These are phyloP conservation scores for Graphilbum sp. DNA, from an alignment of 2,329 filamentous ascomycete species.

Conservation along the genomic window DNA sequence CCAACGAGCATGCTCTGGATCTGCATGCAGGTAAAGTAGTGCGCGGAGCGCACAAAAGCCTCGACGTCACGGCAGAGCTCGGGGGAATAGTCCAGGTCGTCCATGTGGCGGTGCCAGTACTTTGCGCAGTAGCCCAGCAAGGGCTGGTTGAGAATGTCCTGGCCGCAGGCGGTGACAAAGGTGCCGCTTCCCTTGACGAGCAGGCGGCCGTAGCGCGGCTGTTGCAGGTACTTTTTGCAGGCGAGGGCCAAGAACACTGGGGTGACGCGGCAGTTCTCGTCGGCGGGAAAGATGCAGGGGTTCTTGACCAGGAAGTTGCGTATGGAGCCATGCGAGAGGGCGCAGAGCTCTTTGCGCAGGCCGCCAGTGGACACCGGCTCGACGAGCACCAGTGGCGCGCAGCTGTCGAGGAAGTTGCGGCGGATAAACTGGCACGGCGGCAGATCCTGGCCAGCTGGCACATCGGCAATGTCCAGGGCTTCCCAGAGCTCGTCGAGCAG, in stretches of 20 bases:
- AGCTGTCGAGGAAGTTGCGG: constrained; percentile 1
- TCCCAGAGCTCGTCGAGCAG: constrained; percentile 1
- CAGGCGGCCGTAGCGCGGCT: background rate
- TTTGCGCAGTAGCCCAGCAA: background rate
- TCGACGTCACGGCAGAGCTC: background rate
- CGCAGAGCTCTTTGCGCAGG: background rate
- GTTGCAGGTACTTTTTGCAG: constrained; percentile 1
- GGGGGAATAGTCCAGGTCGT: background rate
- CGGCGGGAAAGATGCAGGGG: background rate
- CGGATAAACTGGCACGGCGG: background rate
- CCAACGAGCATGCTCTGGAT: constrained; percentile 1
- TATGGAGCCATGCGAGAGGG: background rate
- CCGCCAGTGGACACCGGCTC: background rate
- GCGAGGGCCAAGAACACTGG: background rate
- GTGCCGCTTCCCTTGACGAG: background rate
- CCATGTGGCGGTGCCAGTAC: constrained; percentile 1
- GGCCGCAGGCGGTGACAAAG: background rate
- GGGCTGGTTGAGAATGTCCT: background rate
- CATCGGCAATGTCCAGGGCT: background rate
- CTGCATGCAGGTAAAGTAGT: constrained; percentile 1
- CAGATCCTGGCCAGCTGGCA: background rate
- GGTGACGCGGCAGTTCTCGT: background rate
- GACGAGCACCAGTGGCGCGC: background rate
- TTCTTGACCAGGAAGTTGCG: background rate
- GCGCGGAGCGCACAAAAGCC: background rate